These are phyloP conservation scores for Eimeria brunetti DNA, from an alignment of 169 alveolate species.

Conservation along the genomic window DNA sequence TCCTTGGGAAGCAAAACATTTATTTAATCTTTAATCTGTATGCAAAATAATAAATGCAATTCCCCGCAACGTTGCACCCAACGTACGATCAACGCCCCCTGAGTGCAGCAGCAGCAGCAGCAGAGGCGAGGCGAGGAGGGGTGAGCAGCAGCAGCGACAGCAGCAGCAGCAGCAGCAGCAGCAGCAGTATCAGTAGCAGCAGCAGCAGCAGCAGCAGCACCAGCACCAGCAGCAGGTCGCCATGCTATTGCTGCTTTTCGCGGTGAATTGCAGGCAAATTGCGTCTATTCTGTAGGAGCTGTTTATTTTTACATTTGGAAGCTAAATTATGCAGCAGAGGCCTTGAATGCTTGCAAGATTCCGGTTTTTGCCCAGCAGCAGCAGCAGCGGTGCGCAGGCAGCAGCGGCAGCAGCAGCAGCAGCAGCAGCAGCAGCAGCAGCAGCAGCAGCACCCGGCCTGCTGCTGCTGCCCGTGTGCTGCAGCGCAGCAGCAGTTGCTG, in stretches of 20 bases:
- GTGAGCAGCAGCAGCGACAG: conserved; percentile 58
- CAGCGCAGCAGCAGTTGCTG: conserved; percentile 73
- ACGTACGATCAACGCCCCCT: not conserved
- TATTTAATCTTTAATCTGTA: not conserved
- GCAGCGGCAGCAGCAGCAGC: conserved; percentile 77
- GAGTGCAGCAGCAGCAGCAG: conserved; percentile 63
- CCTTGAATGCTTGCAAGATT: conserved; percentile 31
- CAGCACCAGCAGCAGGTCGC: conserved; percentile 70
- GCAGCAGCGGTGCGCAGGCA: conserved; percentile 76
- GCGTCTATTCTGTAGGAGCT: conserved; percentile 32
- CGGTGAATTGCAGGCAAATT: conserved; percentile 13
- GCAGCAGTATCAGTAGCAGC: conserved; percentile 40
- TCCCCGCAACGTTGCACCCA: conserved; percentile 23
- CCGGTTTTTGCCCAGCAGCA: conserved; percentile 26
- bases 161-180: conserved; percentile 66
- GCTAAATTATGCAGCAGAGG: not conserved
- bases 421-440: conserved; percentile 63
- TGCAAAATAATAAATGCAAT: not conserved
- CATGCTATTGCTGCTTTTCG: conserved; percentile 63
- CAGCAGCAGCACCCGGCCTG: conserved; percentile 46
- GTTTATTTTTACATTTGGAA: conserved; percentile 15
- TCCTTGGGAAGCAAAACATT: not conserved
- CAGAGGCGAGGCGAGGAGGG: conserved; percentile 67
- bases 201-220: conserved; percentile 67
- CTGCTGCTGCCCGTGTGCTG: conserved; percentile 33